These are phyloP conservation scores for Ogataea nonfermentans DNA, from an alignment of 805 yeast genomes.

Conservation along the genomic window DNA sequence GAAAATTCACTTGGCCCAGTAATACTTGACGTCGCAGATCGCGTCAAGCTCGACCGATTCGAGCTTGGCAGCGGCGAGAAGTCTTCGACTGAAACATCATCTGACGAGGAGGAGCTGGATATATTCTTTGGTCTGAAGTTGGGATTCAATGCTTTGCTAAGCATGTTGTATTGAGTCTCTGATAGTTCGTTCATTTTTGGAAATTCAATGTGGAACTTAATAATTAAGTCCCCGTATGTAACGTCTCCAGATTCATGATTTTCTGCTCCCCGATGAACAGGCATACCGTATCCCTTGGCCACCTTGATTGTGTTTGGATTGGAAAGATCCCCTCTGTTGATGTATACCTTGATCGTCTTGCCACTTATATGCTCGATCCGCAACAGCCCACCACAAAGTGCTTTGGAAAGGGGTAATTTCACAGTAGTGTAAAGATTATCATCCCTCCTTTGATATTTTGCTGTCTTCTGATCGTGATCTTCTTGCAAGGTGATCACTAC, in stretches of 20 bases:
- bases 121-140: slow-evolving; percentile 3
- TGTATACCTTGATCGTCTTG: slow-evolving; percentile 37
- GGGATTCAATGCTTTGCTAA: slow-evolving; percentile 21
- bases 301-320: slow-evolving; percentile 42
- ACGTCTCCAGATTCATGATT: slow-evolving; percentile 3
- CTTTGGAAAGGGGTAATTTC: slow-evolving; percentile 21
- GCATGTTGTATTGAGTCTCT: slow-evolving; percentile 32
- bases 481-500: slow-evolving; percentile 50
- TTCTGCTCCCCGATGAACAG: slow-evolving; percentile 34
- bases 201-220: slow-evolving; percentile 57
- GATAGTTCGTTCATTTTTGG: slow-evolving; percentile 46
- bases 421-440: slow-evolving; percentile 23
- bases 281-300: slow-evolving; percentile 59
- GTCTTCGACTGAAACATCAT: slow-evolving; percentile 15
- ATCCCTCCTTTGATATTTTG: slow-evolving; percentile 37
- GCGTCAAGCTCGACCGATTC: slow-evolving; percentile 1
- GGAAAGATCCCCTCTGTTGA: slow-evolving; percentile 51
- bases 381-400: slow-evolving; percentile 30
- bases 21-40: slow-evolving; percentile 10
- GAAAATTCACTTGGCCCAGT: slow-evolving; percentile 2
- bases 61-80: slow-evolving; percentile 11
- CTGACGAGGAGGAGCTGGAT: slow-evolving; percentile 16
- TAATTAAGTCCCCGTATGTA: slow-evolving; percentile 51
- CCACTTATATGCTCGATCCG: slow-evolving; percentile 38
- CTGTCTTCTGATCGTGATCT: slow-evolving; percentile 34